These are phyloP conservation scores for Wallacemonas sp. DNA, from an alignment of 208 protist species.

Conservation along the genomic window DNA sequence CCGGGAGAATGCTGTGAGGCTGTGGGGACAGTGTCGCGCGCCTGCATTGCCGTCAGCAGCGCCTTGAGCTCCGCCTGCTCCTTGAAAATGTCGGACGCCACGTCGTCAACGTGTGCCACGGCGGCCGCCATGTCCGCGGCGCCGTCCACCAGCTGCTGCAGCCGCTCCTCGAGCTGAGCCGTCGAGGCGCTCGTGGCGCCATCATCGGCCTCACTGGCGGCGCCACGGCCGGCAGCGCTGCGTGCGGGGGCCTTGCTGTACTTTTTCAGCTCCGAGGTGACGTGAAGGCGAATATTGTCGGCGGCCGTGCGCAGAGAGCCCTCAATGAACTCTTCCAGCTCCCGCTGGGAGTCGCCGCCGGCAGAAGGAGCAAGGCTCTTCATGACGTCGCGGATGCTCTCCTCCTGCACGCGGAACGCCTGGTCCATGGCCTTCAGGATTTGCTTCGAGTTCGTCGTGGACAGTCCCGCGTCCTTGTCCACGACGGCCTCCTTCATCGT, in stretches of 20 bases:
- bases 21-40: not conserved
- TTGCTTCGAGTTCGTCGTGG: not conserved
- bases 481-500: slow-evolving; percentile 2
- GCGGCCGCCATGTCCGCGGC: slow-evolving; percentile 17
- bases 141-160: slow-evolving; percentile 22
- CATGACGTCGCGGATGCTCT: slow-evolving; percentile 29
- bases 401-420: slow-evolving; percentile 50
- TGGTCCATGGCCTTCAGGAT: slow-evolving; percentile 54
- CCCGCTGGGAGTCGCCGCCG: slow-evolving; percentile 18
- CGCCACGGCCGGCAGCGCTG: not conserved
- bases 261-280: slow-evolving; percentile 32
- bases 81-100: slow-evolving; percentile 34
- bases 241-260: not conserved
- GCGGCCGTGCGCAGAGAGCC: slow-evolving; percentile 49
- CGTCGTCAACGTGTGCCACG: slow-evolving; percentile 35
- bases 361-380: slow-evolving; percentile 1
- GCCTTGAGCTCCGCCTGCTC: slow-evolving; percentile 38
- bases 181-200: not conserved
- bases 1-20: no score
- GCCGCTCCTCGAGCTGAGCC: slow-evolving; percentile 27
- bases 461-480: not conserved
- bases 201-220: not conserved
- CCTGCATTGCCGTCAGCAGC: slow-evolving; percentile 33
- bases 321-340: slow-evolving; percentile 54
- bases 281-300: slow-evolving; percentile 50